Conservation (phyloP, 116 monocot genomes). For the Thalassia testudinum region DNA sequence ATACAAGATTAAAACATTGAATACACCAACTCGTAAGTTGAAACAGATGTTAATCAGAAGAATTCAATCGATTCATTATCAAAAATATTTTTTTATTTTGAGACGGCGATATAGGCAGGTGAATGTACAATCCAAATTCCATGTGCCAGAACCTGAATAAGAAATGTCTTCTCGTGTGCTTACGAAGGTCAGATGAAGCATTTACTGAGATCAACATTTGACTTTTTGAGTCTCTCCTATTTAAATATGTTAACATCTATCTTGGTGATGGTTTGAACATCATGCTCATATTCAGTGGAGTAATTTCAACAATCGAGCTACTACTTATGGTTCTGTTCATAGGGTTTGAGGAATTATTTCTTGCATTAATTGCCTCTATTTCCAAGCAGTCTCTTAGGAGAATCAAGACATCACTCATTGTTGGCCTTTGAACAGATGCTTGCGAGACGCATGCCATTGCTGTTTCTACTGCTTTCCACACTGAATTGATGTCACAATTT, state of each 20-base stretch:
- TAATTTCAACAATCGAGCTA: no score
- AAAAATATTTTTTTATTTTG: no score
- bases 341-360: not conserved
- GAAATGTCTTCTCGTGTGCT: not conserved
- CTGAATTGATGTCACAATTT: slow-evolving; percentile 14
- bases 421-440: not conserved
- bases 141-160: no score
- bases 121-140: no score
- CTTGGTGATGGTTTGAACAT: no score
- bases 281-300: no score
- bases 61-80: no score
- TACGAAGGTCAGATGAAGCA: not conserved
- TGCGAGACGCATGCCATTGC: slow-evolving; percentile 14
- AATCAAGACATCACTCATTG: slow-evolving; percentile 1
- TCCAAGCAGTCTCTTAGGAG: slow-evolving; percentile 7
- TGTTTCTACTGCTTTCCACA: slow-evolving; percentile 18
- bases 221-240: not conserved
- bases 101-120: no score
- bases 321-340: no score
- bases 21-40: no score
- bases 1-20: no score
- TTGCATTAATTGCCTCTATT: not conserved
- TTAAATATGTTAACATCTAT: not conserved
- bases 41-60: no score
- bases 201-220: not conserved